Evolutionary conservation across 2,329 filamentous ascomycete genomes (phyloP), one percentile per base, ranked within the genome.

Genomic region (Cladosporium sphaerospermum): DNA sequence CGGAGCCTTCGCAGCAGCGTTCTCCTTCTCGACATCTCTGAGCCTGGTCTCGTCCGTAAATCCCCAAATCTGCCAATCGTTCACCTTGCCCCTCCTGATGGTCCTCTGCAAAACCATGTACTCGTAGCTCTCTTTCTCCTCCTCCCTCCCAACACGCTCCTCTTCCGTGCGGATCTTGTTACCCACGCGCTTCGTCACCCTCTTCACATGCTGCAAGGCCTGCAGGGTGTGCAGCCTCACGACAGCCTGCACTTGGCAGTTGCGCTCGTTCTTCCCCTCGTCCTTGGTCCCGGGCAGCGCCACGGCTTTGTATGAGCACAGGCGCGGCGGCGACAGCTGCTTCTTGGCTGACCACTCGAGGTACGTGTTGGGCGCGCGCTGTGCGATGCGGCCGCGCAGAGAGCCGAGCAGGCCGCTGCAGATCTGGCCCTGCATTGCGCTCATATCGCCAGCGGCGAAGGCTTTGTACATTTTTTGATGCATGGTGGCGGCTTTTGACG

Each of bases 31-130:
- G 14, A 76, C 56, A 52, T 70, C 66, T 11, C 70, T 61, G 45
- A 74, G 44, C 14, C 65, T 71, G 7, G 70, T 75, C 55, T 75
- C 72, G 28, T 69, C 68, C 43, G 70, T 61, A 53, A 71, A 70
- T 3, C 77, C 77, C 77, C 77, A 79, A 47, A 78, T 62, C 57
- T 70, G 73, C 77, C 77, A 80, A 13, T 68, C 63, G 10, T 67
- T 66, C 39, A 73, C 65, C 55, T 71, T 65, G 8, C 73, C 71
- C 31, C 66, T 66, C 61, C 71, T 67, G 34, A 71, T 62, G 33
- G 73, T 57, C 62, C 73, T 71, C 65, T 79, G 77, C 19, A 79
- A 60, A 11, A 79, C 76, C 31, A 79, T 59, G 56, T 79, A 78
- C 61, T 80, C 77, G 2, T 66, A 69, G 56, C 70, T 70, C 56